Percentiles rank a stretch among this genome's conserved stretches.
Evolutionary conservation across 306 rosid genomes (phyloP).

Genomic region (Rubus parviflorus): DNA sequence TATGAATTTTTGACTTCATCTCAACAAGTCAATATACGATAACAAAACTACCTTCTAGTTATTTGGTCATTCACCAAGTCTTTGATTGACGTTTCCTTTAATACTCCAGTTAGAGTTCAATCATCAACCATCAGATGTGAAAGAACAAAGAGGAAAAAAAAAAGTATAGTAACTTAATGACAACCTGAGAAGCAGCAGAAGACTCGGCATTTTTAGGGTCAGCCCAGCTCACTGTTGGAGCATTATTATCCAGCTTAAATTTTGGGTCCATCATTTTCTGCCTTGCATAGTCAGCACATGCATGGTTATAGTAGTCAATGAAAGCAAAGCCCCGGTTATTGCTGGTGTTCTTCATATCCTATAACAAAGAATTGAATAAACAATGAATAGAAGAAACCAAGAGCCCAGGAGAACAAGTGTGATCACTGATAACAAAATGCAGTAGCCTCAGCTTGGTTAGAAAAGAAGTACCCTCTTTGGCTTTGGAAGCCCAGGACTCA

Average conservation of each 20-base stretch:
- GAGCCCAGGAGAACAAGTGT: conserved; percentile 15
- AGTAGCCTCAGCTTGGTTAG: conserved; percentile 1
- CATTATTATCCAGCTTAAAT: conserved; percentile 83
- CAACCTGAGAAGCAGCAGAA: conserved; percentile 91
- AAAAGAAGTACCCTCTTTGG: not conserved
- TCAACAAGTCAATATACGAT: not conserved
- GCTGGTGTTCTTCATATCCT: conserved; percentile 77
- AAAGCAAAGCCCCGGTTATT: conserved; percentile 97
- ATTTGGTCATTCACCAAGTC: not conserved
- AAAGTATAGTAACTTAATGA: conserved; percentile 8
- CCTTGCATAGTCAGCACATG: conserved; percentile 89
- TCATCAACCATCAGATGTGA: conserved; percentile 16
- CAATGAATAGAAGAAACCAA: conserved; percentile 13
- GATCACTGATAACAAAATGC: not conserved
- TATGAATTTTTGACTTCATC: not conserved
- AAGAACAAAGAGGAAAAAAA: not conserved
- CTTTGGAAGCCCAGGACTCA: not conserved
- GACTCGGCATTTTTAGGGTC: conserved; percentile 93
- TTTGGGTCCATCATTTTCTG: conserved; percentile 84
- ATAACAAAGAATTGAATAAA: conserved; percentile 35
- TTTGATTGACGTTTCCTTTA: not conserved
- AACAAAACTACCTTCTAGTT: not conserved
- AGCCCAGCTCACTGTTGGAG: conserved; percentile 99
- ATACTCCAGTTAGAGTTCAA: conserved; percentile 20
- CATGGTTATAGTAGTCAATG: conserved; percentile 84